A percentile compares a stretch with the other conserved stretches of the same genome.
Conservation (phyloP, 2,329 filamentous ascomycete species). For the Xylaria sp. region DNA sequence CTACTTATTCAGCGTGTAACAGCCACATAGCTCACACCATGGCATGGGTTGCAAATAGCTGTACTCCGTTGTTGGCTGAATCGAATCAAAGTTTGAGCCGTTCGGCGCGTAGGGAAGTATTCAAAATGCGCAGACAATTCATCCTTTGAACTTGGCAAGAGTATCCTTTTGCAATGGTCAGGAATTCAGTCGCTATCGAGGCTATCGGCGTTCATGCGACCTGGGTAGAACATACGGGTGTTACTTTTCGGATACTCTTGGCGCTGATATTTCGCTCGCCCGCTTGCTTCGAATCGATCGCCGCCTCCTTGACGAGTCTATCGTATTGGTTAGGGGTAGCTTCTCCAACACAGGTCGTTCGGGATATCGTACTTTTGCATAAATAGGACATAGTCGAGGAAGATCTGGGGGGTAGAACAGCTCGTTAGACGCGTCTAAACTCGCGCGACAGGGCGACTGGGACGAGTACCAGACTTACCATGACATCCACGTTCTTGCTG, state of each 20-base stretch:
- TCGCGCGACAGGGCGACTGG: constrained; percentile 32
- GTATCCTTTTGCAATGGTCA: constrained; percentile 56
- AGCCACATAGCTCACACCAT: neutral
- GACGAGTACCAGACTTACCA: constrained; percentile 59
- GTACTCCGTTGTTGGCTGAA: neutral
- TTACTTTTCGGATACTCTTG: constrained; percentile 77
- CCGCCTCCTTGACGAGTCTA: constrained; percentile 80
- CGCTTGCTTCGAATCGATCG: constrained; percentile 74
- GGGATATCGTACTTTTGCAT: constrained; percentile 63
- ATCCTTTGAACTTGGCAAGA: constrained; percentile 72
- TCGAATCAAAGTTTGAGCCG: neutral
- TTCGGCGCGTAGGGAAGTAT: neutral
- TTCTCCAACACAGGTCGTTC: neutral
- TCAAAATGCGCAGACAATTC: constrained; percentile 37
- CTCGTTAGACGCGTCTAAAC: constrained; percentile 37
- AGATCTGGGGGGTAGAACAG: constrained; percentile 63
- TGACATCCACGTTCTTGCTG: constrained; percentile 84
- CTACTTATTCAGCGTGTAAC: neutral
- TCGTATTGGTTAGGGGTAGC: constrained; percentile 10
- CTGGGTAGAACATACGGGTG: constrained; percentile 61
- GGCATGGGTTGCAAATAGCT: neutral
- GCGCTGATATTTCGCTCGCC: constrained; percentile 78
- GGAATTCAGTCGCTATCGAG: neutral
- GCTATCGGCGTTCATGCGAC: neutral
- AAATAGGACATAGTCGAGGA: constrained; percentile 83